Evolutionary conservation across 768 basidiomycete genomes (phyloP).

Genomic region (Leccinum uliginosum): DNA sequence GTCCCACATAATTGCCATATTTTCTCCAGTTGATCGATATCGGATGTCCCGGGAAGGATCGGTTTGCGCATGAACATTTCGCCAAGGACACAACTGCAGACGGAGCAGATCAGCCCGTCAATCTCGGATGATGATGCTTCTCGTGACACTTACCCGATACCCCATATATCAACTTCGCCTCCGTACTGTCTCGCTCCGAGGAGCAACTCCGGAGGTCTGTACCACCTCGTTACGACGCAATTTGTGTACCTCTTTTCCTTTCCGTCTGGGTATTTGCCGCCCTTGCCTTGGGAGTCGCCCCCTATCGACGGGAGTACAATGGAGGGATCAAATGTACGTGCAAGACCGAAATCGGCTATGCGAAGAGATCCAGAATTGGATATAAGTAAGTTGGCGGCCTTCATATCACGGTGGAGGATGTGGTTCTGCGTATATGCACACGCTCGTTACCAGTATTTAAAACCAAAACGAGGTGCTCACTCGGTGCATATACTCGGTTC

Average conservation of each 20-base stretch:
- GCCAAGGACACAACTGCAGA: slow-evolving; percentile 80
- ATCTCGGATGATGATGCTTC: background rate
- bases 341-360: slow-evolving; percentile 96
- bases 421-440: slow-evolving; percentile 60
- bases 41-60: slow-evolving; percentile 82
- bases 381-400: slow-evolving; percentile 95
- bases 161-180: slow-evolving; percentile 96
- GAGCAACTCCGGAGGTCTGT: slow-evolving; percentile 88
- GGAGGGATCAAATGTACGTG: slow-evolving; percentile 67
- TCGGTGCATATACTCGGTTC: slow-evolving; percentile 92
- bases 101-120: slow-evolving; percentile 1
- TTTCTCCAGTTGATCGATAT: slow-evolving; percentile 86
- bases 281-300: slow-evolving; percentile 17
- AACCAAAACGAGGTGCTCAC: slow-evolving; percentile 44
- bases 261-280: slow-evolving; percentile 36
- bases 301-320: slow-evolving; percentile 30
- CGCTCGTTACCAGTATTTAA: slow-evolving; percentile 6
- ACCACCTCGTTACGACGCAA: slow-evolving; percentile 94
- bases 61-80: slow-evolving; percentile 92
- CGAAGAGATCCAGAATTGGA: slow-evolving; percentile 78
- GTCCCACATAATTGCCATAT: slow-evolving; percentile 91
- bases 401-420: slow-evolving; percentile 98
- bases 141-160: slow-evolving; percentile 68
- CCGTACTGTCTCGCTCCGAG: slow-evolving; percentile 88
- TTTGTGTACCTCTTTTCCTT: slow-evolving; percentile 84